These are phyloP conservation scores for Paramecium sexaurelia DNA, from an alignment of 73 alveolate genomes.

Conservation along the genomic window DNA sequence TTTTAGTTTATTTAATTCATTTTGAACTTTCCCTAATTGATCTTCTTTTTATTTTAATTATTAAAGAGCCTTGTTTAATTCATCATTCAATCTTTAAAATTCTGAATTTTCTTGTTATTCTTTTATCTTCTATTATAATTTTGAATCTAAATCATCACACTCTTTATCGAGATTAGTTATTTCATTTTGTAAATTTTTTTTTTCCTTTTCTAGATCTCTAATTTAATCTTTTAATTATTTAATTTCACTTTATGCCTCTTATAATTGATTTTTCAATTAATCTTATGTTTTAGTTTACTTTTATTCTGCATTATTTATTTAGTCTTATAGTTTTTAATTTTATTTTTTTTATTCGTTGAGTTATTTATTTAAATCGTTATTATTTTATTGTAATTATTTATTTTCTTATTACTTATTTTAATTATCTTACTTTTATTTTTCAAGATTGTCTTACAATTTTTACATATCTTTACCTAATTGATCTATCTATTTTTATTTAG, in stretches of 20 bases:
- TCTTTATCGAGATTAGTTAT: background rate
- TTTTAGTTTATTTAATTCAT: conserved; percentile 20
- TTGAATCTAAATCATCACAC: conserved; percentile 46
- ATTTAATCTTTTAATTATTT: background rate
- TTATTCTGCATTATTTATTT: background rate
- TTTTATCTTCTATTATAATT: background rate
- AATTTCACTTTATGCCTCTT: conserved; percentile 22
- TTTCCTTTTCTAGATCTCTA: conserved; percentile 9
- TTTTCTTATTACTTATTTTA: background rate
- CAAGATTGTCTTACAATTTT: background rate
- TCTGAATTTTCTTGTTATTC: conserved; percentile 15
- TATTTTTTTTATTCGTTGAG: background rate
- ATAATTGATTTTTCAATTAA: background rate
- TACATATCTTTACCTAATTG: background rate
- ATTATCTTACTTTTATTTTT: background rate
- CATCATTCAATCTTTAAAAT: background rate
- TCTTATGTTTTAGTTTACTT: background rate
- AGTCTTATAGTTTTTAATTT: background rate
- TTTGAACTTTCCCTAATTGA: background rate
- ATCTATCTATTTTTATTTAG: background rate
- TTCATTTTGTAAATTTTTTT: background rate
- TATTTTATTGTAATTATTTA: background rate
- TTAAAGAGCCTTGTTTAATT: background rate
- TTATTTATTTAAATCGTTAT: background rate
- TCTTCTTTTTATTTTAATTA: conserved; percentile 25